Percentiles rank a stretch among this genome's conserved stretches.
Evolutionary conservation across 2,329 filamentous ascomycete species (phyloP).

Genomic region (Colletotrichum noveboracense): DNA sequence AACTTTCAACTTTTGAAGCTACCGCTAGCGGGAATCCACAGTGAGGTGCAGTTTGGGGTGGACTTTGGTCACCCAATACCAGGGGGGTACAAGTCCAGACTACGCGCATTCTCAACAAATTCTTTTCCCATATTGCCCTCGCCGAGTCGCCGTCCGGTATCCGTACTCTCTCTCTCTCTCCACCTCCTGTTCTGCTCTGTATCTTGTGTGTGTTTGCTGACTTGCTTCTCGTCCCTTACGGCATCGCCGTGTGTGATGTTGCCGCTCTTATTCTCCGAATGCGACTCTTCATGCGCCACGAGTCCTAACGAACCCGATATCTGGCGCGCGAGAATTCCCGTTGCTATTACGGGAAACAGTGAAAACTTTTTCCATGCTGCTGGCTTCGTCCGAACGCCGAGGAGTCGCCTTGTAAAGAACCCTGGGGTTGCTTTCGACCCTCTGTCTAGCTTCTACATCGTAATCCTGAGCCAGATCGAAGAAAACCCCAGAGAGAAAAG

Average conservation of each 20-base stretch:
- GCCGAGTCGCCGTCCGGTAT: not conserved
- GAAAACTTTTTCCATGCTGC: not conserved
- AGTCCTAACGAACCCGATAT: not conserved
- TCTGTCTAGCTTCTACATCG: not conserved
- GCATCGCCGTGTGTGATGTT: constrained; percentile 6
- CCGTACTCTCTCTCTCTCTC: not conserved
- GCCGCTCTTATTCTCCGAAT: not conserved
- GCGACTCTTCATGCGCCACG: constrained; percentile 6
- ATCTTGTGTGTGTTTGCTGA: not conserved
- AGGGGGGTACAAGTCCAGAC: constrained; percentile 21
- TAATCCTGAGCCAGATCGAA: not conserved
- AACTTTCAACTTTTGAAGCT: not conserved
- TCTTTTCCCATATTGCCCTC: constrained; percentile 18
- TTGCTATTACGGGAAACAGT: not conserved
- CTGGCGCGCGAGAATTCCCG: not conserved
- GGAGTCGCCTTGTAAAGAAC: not conserved
- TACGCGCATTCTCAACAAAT: constrained; percentile 18
- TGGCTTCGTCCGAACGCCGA: not conserved
- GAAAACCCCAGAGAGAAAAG: not conserved
- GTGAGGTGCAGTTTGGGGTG: constrained; percentile 2
- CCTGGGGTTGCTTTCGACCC: not conserved
- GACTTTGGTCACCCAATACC: constrained; percentile 9
- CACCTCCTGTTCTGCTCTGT: not conserved
- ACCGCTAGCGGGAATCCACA: constrained; percentile 11
- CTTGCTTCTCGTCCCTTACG: not conserved